These are phyloP conservation scores for Vigna unguiculata DNA, from an alignment of 306 rosid species.

Conservation along the genomic window DNA sequence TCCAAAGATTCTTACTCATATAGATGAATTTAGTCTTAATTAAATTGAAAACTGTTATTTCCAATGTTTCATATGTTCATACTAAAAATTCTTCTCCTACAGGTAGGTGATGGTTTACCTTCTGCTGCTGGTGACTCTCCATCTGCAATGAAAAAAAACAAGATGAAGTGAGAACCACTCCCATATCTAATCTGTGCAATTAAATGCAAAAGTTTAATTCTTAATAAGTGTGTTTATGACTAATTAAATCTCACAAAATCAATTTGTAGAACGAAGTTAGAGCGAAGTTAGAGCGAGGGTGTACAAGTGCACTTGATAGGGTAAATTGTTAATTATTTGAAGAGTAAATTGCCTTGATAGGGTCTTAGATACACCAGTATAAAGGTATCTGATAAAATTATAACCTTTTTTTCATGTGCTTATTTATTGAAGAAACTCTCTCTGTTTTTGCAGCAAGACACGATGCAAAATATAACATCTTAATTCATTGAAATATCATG, in stretches of 20 bases:
- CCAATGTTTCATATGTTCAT: not conserved
- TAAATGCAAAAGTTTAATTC: not conserved
- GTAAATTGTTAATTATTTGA: too few relatives aligned
- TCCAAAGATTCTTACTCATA: not conserved
- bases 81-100: not conserved
- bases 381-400: too few relatives aligned
- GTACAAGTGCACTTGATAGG: too few relatives aligned
- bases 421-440: too few relatives aligned
- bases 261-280: too few relatives aligned
- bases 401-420: too few relatives aligned
- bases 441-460: not conserved
- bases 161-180: slow-evolving; percentile 15
- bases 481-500: not conserved
- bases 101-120: not conserved
- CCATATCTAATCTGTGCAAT: not conserved
- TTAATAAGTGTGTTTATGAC: not conserved
- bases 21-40: slow-evolving; percentile 1
- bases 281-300: too few relatives aligned
- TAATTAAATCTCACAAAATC: too few relatives aligned
- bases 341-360: too few relatives aligned
- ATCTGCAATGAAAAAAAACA: not conserved
- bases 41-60: not conserved
- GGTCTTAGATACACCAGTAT: too few relatives aligned
- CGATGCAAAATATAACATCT: not conserved
- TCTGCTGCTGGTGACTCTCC: not conserved